Conservation (phyloP, 1,139 yeast genomes). For the Hyphopichia khmerensis region DNA sequence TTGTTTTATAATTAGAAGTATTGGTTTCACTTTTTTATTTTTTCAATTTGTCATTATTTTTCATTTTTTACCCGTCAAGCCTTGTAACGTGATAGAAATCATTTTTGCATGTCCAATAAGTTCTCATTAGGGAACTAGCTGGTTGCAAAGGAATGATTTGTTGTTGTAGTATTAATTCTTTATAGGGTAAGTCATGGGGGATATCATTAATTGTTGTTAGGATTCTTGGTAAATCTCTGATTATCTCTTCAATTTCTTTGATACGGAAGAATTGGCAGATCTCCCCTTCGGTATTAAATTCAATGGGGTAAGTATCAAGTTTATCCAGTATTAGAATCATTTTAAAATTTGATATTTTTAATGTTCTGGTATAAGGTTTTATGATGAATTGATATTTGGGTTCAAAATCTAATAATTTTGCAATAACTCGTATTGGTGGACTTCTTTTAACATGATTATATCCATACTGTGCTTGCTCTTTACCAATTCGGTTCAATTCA, state of each 20-base stretch:
- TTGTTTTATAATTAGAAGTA: too few species aligned
- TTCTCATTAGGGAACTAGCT: neutral
- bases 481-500: neutral
- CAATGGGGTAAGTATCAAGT: slow-evolving; percentile 15
- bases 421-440: slow-evolving; percentile 12
- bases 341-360: slow-evolving; percentile 20
- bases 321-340: slow-evolving; percentile 3
- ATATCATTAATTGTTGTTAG: neutral
- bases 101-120: slow-evolving; percentile 4
- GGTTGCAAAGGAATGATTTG: neutral
- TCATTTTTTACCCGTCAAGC: neutral
- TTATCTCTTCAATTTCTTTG: slow-evolving; percentile 28
- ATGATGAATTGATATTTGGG: slow-evolving; percentile 24
- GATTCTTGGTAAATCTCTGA: neutral
- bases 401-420: slow-evolving; percentile 14
- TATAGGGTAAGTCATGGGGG: neutral
- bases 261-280: slow-evolving; percentile 27
- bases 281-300: slow-evolving; percentile 25
- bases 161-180: neutral
- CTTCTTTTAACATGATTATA: neutral
- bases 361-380: slow-evolving; percentile 29
- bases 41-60: too few species aligned
- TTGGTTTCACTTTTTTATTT: too few species aligned
- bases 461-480: neutral
- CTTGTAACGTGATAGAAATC: neutral